Evolutionary conservation across 129 eudicot species (phyloP), one percentile per base, ranked within the genome.

Genomic region (Tagetes patula): DNA sequence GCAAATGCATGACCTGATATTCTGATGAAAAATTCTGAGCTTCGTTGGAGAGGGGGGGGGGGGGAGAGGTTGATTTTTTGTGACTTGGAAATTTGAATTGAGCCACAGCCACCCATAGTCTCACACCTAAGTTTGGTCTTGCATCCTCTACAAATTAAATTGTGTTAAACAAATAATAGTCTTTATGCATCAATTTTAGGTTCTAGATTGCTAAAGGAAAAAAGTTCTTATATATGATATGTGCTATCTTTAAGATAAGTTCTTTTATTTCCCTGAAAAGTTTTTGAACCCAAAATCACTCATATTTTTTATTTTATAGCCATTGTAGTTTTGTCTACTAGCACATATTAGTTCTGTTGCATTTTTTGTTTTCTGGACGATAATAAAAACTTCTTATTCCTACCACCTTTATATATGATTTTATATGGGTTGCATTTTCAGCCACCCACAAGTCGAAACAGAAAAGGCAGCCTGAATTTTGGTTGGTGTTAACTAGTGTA

Each of bases 391-490:
- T 1, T 63, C 45, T 11, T 39, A 10, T 37, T 63, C 48, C 41
- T 37, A 39, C 9, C 48, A 62, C 42, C 54, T 50, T 69, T 37
- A 46, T 45, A 43, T 68, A 37, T 33, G 39, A 54, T 4, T 11
- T 53, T 70, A 27, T 53, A 20, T 38, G 50, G 47, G 75, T 53
- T 70, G 50, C 52, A 38, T 39, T 70, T 54, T 70, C 39, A 70
- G 65, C 65, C 65, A 70, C 53, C 48, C 27, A 20, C 63, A 70
- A 54, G 10, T 63, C 48, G 13, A 63, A 63, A 31, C 43, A 38
- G 10, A 37, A 47, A 63, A 39, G 32, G 46, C 68, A 5, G n/a
- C 20, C 13, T 53, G 14, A 37, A 40, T 5, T 69, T 13, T 69
- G 59, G 61, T 32, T 69, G 61, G 73, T 34, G 73, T 69, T 6